Percentiles rank a stretch among this genome's conserved stretches.
phyloP scores from a whole-genome alignment of 768 basidiomycete species.

The Steccherinum ochraceum region DNA sequence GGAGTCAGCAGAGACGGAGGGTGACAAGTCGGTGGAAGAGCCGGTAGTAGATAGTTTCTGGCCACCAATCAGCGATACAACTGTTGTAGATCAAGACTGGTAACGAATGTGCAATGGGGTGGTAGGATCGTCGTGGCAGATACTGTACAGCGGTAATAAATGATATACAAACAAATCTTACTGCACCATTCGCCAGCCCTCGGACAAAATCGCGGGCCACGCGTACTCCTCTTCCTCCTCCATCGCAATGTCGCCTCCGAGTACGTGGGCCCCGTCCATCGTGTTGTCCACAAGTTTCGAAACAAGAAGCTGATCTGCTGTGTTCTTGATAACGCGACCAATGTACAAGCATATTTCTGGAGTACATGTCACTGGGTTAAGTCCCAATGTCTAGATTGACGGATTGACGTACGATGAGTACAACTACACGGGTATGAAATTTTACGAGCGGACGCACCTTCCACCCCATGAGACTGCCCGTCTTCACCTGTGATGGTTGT shows the following conservation, averaged over 20 bases:
- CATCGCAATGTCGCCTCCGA: slow-evolving; percentile 14
- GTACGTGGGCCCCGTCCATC: slow-evolving; percentile 1
- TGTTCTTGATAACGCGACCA: slow-evolving; percentile 29
- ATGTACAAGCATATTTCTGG: slow-evolving; percentile 52
- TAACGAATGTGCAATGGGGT: too few species aligned
- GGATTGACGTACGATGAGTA: background rate
- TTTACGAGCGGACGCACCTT: slow-evolving; percentile 19
- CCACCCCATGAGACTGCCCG: slow-evolving; percentile 26
- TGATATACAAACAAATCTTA: too few species aligned
- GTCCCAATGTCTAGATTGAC: slow-evolving; percentile 43
- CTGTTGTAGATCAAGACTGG: background rate
- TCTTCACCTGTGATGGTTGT: slow-evolving; percentile 8
- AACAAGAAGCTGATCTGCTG: slow-evolving; percentile 15
- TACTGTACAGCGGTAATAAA: too few species aligned
- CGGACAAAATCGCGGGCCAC: background rate
- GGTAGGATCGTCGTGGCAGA: too few species aligned
- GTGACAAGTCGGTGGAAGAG: slow-evolving; percentile 12
- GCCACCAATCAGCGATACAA: slow-evolving; percentile 25
- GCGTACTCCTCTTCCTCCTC: slow-evolving; percentile 12
- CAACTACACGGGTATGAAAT: background rate
- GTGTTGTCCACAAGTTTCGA: background rate
- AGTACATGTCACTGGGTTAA: slow-evolving; percentile 52
- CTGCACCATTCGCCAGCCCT: background rate
- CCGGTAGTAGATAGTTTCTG: slow-evolving; percentile 26
- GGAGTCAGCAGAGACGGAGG: slow-evolving; percentile 5